Conservation (phyloP, 192 early-diverging fungal genomes). For the Podila epicladia region DNA sequence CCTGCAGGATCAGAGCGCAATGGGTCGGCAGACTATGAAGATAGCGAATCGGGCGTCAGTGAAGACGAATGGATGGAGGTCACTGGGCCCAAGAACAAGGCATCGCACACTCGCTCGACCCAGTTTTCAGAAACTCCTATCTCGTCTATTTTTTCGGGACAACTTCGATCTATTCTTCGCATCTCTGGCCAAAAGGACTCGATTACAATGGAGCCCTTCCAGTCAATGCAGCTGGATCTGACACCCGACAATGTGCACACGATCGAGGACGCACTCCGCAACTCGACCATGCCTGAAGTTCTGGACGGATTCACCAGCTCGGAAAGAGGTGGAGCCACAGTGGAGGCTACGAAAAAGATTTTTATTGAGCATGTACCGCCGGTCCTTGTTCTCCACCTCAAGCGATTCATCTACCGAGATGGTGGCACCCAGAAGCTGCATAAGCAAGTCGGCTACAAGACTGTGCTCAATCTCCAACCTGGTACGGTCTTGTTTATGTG, state of each 20-base stretch:
- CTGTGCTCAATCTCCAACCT: slow-evolving; percentile 68
- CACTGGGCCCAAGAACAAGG: slow-evolving; percentile 82
- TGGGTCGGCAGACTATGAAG: slow-evolving; percentile 18
- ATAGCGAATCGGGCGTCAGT: slow-evolving; percentile 43
- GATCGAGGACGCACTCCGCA: slow-evolving; percentile 87
- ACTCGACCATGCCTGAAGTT: slow-evolving; percentile 78
- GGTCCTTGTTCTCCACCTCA: slow-evolving; percentile 93
- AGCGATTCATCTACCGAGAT: slow-evolving; percentile 89
- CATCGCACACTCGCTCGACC: slow-evolving; percentile 71
- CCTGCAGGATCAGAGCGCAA: slow-evolving; percentile 17
- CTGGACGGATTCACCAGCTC: slow-evolving; percentile 84
- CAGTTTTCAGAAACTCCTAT: slow-evolving; percentile 81
- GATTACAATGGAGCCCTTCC: slow-evolving; percentile 88
- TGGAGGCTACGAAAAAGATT: slow-evolving; percentile 84
- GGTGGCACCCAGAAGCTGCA: slow-evolving; percentile 86
- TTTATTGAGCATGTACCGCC: slow-evolving; percentile 87
- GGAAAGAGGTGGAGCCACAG: slow-evolving; percentile 44
- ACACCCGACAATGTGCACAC: slow-evolving; percentile 73
- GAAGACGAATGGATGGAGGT: slow-evolving; percentile 89
- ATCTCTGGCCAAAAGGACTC: slow-evolving; percentile 80
- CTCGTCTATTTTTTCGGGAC: slow-evolving; percentile 87
- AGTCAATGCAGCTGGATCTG: slow-evolving; percentile 89
- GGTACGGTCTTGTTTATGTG: slow-evolving; percentile 50
- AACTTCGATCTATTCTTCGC: slow-evolving; percentile 78
- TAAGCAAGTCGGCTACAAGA: slow-evolving; percentile 83